A percentile compares a stretch with the other conserved stretches of the same genome.
Evolutionary conservation across 306 rosid species (phyloP).

Genomic region (Cicer arietinum): DNA sequence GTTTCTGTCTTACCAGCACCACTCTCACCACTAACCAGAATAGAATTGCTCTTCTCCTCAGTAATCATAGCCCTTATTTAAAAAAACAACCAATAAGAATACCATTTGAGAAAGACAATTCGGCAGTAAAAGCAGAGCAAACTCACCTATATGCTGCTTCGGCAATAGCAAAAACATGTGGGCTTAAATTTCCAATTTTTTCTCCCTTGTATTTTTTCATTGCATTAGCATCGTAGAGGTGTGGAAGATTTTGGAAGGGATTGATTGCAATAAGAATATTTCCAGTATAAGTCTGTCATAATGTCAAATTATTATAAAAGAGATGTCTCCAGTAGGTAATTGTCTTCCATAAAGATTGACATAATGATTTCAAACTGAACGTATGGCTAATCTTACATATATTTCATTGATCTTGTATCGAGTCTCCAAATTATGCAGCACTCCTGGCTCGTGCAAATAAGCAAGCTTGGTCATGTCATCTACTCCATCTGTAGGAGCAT

Average conservation of each 20-base stretch:
- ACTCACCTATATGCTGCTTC: conserved; percentile 85
- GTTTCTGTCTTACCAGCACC: conserved; percentile 98
- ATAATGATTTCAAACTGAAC: conserved; percentile 45
- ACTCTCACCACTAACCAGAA: conserved; percentile 94
- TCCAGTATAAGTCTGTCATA: conserved; percentile 88
- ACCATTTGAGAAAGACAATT: conserved; percentile 34
- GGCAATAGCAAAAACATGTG: conserved; percentile 92
- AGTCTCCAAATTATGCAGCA: conserved; percentile 76
- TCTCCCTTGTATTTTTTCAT: conserved; percentile 82
- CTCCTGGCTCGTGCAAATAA: conserved; percentile 92
- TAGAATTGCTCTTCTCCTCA: conserved; percentile 81
- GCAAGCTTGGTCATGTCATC: conserved; percentile 94
- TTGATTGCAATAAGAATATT: conserved; percentile 95
- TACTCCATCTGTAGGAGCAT: conserved; percentile 65
- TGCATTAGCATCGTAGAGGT: conserved; percentile 62
- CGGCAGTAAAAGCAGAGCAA: conserved; percentile 46
- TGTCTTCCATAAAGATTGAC: conserved; percentile 45
- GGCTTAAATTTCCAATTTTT: conserved; percentile 65
- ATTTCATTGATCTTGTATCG: conserved; percentile 78
- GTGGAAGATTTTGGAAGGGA: conserved; percentile 79
- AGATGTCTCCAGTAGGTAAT: conserved; percentile 42
- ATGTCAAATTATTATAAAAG: conserved; percentile 54
- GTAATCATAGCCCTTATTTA: conserved; percentile 79
- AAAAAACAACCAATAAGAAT: conserved; percentile 40
- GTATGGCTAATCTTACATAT: conserved; percentile 65